Evolutionary conservation across 2,329 filamentous ascomycete genomes (phyloP).

Genomic region (Annulohypoxylon truncatum): DNA sequence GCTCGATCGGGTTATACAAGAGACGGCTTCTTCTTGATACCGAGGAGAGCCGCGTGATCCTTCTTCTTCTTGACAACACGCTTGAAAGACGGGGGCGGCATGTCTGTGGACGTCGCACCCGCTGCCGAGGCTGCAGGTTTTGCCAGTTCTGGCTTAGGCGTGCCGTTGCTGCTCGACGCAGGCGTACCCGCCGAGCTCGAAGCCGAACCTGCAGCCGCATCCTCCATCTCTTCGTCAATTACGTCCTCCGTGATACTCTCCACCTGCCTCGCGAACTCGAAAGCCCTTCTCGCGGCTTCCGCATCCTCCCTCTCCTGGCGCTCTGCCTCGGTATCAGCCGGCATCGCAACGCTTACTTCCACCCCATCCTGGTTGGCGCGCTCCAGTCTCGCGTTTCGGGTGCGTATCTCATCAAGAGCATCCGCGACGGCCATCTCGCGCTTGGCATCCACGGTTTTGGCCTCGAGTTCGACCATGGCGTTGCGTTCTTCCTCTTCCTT

Average conservation of each 20-base stretch:
- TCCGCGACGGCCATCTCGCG: constrained; percentile 97
- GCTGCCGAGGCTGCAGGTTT: constrained; percentile 36
- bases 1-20: constrained; percentile 58
- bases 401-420: constrained; percentile 93
- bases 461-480: constrained; percentile 94
- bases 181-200: constrained; percentile 29
- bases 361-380: constrained; percentile 76
- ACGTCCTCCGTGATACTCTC: constrained; percentile 64
- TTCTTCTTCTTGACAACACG: constrained; percentile 88
- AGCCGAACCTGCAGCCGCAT: constrained; percentile 26
- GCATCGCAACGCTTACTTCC: constrained; percentile 65
- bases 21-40: constrained; percentile 86
- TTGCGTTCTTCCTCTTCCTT: constrained; percentile 81
- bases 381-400: constrained; percentile 88
- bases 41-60: constrained; percentile 77
- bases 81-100: constrained; percentile 76
- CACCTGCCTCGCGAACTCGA: constrained; percentile 70
- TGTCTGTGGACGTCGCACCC: constrained; percentile 46
- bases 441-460: constrained; percentile 92
- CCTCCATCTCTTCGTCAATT: constrained; percentile 48
- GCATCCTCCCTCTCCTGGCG: constrained; percentile 83
- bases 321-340: constrained; percentile 69
- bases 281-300: constrained; percentile 82
- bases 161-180: constrained; percentile 47
- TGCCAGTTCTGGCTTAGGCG: constrained; percentile 43